These are phyloP conservation scores for Psophocarpus tetragonolobus DNA, from an alignment of 306 rosid species.

Conservation along the genomic window DNA sequence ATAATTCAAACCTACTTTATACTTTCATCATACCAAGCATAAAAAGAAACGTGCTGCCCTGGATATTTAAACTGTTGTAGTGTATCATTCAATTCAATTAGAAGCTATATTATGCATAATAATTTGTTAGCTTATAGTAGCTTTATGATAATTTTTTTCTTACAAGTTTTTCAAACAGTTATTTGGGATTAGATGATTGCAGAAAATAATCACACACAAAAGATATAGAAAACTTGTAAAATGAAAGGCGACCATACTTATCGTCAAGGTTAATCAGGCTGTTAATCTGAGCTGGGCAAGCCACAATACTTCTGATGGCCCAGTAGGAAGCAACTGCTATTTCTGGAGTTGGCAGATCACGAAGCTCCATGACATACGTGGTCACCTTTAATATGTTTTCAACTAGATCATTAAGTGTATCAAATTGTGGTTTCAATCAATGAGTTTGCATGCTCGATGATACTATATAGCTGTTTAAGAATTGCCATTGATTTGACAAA, in stretches of 20 bases:
- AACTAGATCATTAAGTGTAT: conserved; percentile 47
- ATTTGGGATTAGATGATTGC: no score
- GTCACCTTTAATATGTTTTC: conserved; percentile 43
- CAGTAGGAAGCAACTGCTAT: conserved; percentile 47
- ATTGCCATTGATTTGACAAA: conserved; percentile 53
- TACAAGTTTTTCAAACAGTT: no score
- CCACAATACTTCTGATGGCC: conserved; percentile 44
- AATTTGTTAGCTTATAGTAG: no score
- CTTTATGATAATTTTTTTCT: no score
- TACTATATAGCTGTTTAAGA: conserved; percentile 43
- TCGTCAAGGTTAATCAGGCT: conserved; percentile 47
- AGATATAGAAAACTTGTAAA: neutral
- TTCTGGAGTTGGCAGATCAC: conserved; percentile 37
- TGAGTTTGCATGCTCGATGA: conserved; percentile 37
- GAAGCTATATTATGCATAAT: no score
- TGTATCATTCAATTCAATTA: no score
- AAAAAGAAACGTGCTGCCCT: no score
- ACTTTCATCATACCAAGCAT: no score
- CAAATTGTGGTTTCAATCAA: conserved; percentile 47
- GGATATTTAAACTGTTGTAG: no score
- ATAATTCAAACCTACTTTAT: no score
- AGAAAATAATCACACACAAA: no score
- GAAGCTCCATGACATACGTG: conserved; percentile 39
- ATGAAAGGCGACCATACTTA: conserved; percentile 39
- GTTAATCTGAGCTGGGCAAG: conserved; percentile 47